A percentile compares a stretch with the other conserved stretches of the same genome.
These are phyloP conservation scores for Zostera marina DNA, from an alignment of 116 monocot genomes.

Conservation along the genomic window DNA sequence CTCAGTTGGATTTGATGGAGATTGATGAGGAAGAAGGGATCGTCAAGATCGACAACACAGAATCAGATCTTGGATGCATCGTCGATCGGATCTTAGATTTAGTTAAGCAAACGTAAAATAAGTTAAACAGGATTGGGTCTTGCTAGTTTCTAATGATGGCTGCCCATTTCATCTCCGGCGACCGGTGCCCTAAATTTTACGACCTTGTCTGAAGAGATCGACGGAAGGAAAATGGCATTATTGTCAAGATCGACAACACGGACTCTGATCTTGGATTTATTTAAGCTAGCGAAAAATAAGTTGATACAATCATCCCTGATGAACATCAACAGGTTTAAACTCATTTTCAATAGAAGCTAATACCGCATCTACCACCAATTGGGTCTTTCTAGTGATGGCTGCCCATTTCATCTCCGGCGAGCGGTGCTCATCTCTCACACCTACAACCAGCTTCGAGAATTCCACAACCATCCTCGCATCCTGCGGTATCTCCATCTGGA, in stretches of 20 bases:
- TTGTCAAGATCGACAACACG: no score
- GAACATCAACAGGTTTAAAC: conserved; percentile 21
- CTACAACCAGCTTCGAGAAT: conserved; percentile 42
- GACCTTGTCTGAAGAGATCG: no score
- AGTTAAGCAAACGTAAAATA: no score
- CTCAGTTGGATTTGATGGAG: conserved; percentile 66
- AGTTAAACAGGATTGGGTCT: conserved; percentile 78
- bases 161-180: no score
- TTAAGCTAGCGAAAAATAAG: no score
- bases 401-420: conserved; percentile 57
- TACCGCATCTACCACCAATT: conserved; percentile 68
- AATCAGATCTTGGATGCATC: no score
- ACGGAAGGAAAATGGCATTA: no score
- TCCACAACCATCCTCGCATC: conserved; percentile 58
- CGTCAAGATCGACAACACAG: conserved; percentile 22
- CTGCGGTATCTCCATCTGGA: conserved; percentile 41
- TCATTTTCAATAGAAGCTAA: conserved; percentile 54
- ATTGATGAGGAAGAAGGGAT: conserved; percentile 46
- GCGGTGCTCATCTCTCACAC: conserved; percentile 17
- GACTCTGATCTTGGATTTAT: no score
- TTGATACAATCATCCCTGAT: no score
- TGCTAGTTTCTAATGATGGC: no score
- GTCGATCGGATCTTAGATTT: not conserved
- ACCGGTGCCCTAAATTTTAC: no score
- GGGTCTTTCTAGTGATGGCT: conserved; percentile 53